phyloP scores from a whole-genome alignment of 1,284 basidiomycete species.

The Ganoderma multipileum region DNA sequence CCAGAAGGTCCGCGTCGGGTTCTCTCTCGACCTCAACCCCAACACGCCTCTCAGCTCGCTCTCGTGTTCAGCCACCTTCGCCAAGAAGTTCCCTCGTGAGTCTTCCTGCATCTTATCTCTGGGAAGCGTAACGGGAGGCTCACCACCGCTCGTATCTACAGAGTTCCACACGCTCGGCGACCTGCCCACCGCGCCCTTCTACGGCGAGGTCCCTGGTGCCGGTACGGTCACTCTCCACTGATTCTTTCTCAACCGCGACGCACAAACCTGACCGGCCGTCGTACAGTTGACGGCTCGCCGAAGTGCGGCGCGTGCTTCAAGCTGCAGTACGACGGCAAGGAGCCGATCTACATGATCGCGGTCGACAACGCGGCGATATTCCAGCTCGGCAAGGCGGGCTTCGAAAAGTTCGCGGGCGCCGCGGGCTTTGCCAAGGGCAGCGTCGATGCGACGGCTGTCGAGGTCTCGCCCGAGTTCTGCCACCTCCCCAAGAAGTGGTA shows the following conservation, averaged over 20 bases:
- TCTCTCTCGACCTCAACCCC: not conserved
- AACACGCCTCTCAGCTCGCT: not conserved
- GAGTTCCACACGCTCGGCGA: slow-evolving; percentile 2
- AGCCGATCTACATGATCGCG: not conserved
- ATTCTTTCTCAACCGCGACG: not conserved
- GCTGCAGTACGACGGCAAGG: not conserved
- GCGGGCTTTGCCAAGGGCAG: not conserved
- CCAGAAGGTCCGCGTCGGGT: slow-evolving; percentile 4
- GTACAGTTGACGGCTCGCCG: slow-evolving; percentile 1
- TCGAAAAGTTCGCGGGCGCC: not conserved
- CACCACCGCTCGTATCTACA: not conserved
- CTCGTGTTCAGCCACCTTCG: not conserved
- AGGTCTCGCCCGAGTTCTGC: slow-evolving; percentile 1
- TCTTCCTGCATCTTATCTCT: not conserved
- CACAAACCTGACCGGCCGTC: not conserved
- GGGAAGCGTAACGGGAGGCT: not conserved
- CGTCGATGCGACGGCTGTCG: not conserved
- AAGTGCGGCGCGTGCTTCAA: slow-evolving; percentile 4
- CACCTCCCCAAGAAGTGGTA: not conserved
- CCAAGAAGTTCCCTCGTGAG: slow-evolving; percentile 1
- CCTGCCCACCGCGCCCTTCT: slow-evolving; percentile 1
- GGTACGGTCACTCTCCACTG: not conserved
- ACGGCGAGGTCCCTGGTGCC: slow-evolving; percentile 2
- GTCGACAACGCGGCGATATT: slow-evolving; percentile 4
- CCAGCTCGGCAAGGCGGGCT: slow-evolving; percentile 6